Evolutionary conservation across 495 filamentous ascomycete species (phyloP).

Genomic region (Lophiostoma macrostomum): DNA sequence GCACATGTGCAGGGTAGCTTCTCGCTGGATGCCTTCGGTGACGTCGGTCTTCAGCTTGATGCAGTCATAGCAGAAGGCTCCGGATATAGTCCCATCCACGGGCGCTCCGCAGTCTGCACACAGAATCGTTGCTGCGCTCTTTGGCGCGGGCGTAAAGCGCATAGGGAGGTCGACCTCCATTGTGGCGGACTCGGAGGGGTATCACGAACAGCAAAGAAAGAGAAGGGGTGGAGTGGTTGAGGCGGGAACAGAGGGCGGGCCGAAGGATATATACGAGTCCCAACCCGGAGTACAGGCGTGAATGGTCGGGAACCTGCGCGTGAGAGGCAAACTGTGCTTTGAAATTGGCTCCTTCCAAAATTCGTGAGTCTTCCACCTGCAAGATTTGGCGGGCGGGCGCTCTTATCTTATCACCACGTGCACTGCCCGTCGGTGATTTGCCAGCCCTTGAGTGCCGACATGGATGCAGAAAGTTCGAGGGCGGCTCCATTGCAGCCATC

Average conservation of each 20-base stretch:
- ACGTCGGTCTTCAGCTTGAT: constrained; percentile 90
- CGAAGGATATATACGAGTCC: too few species aligned
- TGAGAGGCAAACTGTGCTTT: background rate
- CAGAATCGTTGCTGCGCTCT: constrained; percentile 26
- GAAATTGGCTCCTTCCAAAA: constrained; percentile 21
- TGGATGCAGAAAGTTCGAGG: background rate
- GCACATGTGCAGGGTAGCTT: constrained; percentile 79
- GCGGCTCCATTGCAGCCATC: background rate
- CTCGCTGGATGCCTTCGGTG: constrained; percentile 84
- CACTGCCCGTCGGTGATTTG: background rate
- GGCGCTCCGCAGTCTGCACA: constrained; percentile 31
- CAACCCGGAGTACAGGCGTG: too few species aligned
- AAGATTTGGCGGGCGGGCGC: background rate
- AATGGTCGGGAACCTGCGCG: too few species aligned
- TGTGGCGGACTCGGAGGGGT: background rate
- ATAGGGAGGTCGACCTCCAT: constrained; percentile 28
- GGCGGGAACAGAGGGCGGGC: too few species aligned
- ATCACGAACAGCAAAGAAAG: background rate
- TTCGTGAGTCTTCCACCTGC: background rate
- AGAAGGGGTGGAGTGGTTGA: background rate
- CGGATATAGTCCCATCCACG: constrained; percentile 48
- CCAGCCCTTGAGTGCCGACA: background rate
- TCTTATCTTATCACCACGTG: constrained; percentile 26
- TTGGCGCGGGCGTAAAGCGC: constrained; percentile 19
- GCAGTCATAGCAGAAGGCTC: constrained; percentile 91